Percentiles rank a stretch among this genome's conserved stretches.
These are phyloP conservation scores for Fusarium sterilihyphosum DNA, from an alignment of 2,329 filamentous ascomycete genomes.

Conservation along the genomic window DNA sequence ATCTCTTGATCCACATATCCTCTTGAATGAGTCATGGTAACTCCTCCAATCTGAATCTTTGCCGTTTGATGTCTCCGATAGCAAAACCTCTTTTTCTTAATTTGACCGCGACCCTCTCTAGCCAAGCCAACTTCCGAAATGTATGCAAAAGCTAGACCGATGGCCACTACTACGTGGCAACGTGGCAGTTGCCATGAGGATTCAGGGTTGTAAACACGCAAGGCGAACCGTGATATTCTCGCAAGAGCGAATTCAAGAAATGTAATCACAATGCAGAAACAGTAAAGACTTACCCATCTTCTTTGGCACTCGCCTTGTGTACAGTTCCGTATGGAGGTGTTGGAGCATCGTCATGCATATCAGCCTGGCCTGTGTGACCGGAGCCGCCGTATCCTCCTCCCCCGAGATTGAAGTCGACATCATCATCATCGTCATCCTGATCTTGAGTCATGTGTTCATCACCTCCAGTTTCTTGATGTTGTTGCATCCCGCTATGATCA, in stretches of 20 bases:
- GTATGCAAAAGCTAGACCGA: slow-evolving; percentile 31
- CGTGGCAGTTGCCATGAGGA: slow-evolving; percentile 31
- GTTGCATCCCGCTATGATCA: slow-evolving; percentile 33
- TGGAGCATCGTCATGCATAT: slow-evolving; percentile 45
- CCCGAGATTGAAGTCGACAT: slow-evolving; percentile 68
- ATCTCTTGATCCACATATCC: slow-evolving; percentile 39
- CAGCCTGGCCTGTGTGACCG: slow-evolving; percentile 43
- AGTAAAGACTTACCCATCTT: slow-evolving; percentile 55
- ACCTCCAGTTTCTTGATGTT: slow-evolving; percentile 40
- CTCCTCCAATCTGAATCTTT: slow-evolving; percentile 39
- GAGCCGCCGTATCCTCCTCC: slow-evolving; percentile 47
- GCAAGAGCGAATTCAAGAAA: slow-evolving; percentile 13
- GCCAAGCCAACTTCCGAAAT: slow-evolving; percentile 42
- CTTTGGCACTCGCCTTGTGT: slow-evolving; percentile 71
- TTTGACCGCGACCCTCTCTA: slow-evolving; percentile 43
- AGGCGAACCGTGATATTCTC: slow-evolving; percentile 16
- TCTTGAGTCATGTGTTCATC: slow-evolving; percentile 57
- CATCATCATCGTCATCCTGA: slow-evolving; percentile 63
- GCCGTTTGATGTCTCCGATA: slow-evolving; percentile 37
- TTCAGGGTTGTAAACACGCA: slow-evolving; percentile 24
- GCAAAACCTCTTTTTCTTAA: slow-evolving; percentile 39
- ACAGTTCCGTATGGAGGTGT: slow-evolving; percentile 51
- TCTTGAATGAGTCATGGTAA: slow-evolving; percentile 34
- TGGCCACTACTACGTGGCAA: slow-evolving; percentile 36
- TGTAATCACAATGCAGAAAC: slow-evolving; percentile 40